phyloP scores from a whole-genome alignment of 2,329 filamentous ascomycete species.

The Paecilomyces dactylethromorphus region DNA sequence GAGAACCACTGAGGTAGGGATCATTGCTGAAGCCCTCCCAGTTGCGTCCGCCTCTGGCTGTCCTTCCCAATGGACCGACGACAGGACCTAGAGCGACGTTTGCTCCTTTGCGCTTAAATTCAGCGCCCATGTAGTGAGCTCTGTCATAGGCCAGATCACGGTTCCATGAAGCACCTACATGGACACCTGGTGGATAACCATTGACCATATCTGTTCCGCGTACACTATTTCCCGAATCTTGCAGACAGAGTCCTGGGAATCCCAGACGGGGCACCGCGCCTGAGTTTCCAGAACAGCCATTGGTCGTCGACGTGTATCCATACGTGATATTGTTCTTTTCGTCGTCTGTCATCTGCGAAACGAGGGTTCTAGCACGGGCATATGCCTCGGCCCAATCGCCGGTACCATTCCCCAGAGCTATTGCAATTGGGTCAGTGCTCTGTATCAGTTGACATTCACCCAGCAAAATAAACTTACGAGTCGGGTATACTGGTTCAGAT shows the following conservation, averaged over 20 bases:
- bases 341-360: conserved; percentile 10
- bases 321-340: conserved; percentile 11
- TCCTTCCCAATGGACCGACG: conserved; percentile 37
- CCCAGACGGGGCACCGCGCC: conserved; percentile 26
- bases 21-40: conserved; percentile 39
- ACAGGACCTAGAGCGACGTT: conserved; percentile 37
- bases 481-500: conserved; percentile 2
- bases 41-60: conserved; percentile 35
- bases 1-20: conserved; percentile 34
- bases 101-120: conserved; percentile 50
- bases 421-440: background rate
- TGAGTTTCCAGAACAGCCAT: conserved; percentile 29
- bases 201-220: conserved; percentile 38
- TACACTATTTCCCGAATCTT: conserved; percentile 37
- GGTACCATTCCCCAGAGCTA: background rate
- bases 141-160: conserved; percentile 46
- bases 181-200: conserved; percentile 37
- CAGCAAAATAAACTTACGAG: background rate
- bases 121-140: conserved; percentile 48
- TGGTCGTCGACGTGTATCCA: conserved; percentile 7
- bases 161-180: conserved; percentile 47
- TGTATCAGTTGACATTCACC: background rate
- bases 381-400: conserved; percentile 8
- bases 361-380: conserved; percentile 2
- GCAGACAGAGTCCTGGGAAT: conserved; percentile 36